Evolutionary conservation across 2,329 filamentous ascomycete genomes (phyloP).

Genomic region (Curvularia eragrostidis): DNA sequence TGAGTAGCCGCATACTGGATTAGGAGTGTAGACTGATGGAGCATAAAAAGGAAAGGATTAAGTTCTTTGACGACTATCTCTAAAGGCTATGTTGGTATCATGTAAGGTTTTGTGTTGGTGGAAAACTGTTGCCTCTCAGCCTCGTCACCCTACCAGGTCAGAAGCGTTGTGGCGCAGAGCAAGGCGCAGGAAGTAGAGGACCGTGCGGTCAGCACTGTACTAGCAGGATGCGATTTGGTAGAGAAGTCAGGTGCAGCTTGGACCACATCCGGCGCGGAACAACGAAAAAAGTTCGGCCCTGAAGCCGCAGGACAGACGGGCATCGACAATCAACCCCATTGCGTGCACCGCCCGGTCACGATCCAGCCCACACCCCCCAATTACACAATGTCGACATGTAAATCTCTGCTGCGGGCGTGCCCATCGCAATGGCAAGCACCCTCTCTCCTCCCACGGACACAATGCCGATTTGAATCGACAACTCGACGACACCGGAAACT

Average conservation of each 20-base stretch:
- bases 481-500: conserved; percentile 56
- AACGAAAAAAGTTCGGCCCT: conserved; percentile 38
- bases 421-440: conserved; percentile 21
- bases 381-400: conserved; percentile 45
- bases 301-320: conserved; percentile 19
- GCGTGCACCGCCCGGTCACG: conserved; percentile 10
- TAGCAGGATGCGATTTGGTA: not conserved
- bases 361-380: conserved; percentile 23
- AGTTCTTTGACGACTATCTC: too few species aligned
- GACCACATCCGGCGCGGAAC: conserved; percentile 30
- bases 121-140: too few species aligned
- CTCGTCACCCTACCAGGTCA: too few species aligned
- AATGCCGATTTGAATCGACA: conserved; percentile 54
- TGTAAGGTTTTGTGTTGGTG: too few species aligned
- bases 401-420: conserved; percentile 37
- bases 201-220: too few species aligned
- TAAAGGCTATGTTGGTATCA: too few species aligned
- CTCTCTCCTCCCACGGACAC: conserved; percentile 34
- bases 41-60: too few species aligned
- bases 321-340: conserved; percentile 19
- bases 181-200: too few species aligned
- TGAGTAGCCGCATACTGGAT: too few species aligned
- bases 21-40: too few species aligned
- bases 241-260: conserved; percentile 8
- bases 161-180: too few species aligned